These are phyloP conservation scores for Neoboletus magnificus DNA, from an alignment of 768 basidiomycete species.

Conservation along the genomic window DNA sequence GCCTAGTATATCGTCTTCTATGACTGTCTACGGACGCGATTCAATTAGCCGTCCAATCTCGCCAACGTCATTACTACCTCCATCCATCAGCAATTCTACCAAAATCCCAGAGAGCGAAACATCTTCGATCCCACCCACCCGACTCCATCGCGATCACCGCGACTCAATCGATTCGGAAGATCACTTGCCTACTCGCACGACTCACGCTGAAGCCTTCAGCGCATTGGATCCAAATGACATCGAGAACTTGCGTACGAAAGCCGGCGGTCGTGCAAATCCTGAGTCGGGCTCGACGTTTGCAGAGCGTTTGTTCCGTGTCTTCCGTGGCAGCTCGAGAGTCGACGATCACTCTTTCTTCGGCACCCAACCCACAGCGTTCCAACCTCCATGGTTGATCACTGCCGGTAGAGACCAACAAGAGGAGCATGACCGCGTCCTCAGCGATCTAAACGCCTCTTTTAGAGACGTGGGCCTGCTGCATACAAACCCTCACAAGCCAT, in stretches of 20 bases:
- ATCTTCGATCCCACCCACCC: constrained; percentile 9
- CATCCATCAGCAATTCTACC: constrained; percentile 4
- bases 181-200: constrained; percentile 43
- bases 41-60: constrained; percentile 22
- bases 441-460: constrained; percentile 71
- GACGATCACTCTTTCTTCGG: constrained; percentile 25
- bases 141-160: constrained; percentile 21
- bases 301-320: constrained; percentile 22
- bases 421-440: constrained; percentile 63
- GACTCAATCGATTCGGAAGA: constrained; percentile 28
- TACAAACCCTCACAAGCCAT: constrained; percentile 39
- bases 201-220: constrained; percentile 61
- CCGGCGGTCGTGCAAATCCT: constrained; percentile 22
- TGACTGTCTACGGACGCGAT: neutral
- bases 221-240: constrained; percentile 54
- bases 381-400: constrained; percentile 63
- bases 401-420: constrained; percentile 64
- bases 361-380: constrained; percentile 34
- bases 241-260: constrained; percentile 40
- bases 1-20: constrained; percentile 20
- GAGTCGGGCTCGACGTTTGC: constrained; percentile 19
- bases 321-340: constrained; percentile 17
- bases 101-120: constrained; percentile 7
- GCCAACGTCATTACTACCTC: constrained; percentile 10
- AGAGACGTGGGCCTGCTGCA: constrained; percentile 77